Percentiles rank a stretch among this genome's conserved stretches.
Evolutionary conservation across 495 filamentous ascomycete genomes (phyloP).

Genomic region (Neurospora sp.): DNA sequence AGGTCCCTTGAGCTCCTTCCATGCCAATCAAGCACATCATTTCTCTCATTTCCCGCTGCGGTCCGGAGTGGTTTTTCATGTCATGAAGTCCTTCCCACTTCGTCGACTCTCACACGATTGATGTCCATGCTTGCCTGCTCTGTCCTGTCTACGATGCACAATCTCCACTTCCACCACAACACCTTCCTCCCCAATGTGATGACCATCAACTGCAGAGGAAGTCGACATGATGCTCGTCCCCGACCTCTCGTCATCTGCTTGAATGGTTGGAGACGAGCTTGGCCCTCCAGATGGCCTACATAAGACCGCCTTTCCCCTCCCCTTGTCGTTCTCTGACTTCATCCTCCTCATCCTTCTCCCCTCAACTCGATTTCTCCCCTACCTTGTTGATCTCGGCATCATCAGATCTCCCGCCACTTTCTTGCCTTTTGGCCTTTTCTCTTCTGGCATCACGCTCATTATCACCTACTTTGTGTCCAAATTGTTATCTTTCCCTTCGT

Average conservation of each 20-base stretch:
- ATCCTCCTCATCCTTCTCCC: background rate
- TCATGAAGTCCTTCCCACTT: background rate
- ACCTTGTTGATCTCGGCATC: slow-evolving; percentile 1
- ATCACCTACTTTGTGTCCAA: slow-evolving; percentile 4
- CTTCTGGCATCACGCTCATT: slow-evolving; percentile 11
- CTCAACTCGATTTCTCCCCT: slow-evolving; percentile 3
- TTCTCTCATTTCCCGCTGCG: background rate
- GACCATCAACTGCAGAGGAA: background rate
- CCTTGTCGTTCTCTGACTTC: background rate
- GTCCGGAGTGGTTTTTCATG: background rate
- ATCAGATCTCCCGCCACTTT: background rate
- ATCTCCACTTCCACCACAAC: background rate
- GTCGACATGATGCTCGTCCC: background rate
- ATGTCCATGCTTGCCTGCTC: background rate
- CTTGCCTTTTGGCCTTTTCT: slow-evolving; percentile 2
- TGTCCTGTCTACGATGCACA: background rate
- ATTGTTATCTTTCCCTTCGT: slow-evolving; percentile 1
- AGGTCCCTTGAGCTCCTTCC: background rate
- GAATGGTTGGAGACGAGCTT: background rate
- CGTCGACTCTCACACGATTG: background rate
- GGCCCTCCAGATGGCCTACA: background rate
- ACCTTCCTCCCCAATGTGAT: background rate
- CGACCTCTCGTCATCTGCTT: background rate
- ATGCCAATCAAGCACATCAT: background rate
- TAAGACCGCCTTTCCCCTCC: background rate